A percentile compares a stretch with the other conserved stretches of the same genome.
phyloP scores from a whole-genome alignment of 1,139 yeast species.

The Kurtzmaniella natalensis region DNA sequence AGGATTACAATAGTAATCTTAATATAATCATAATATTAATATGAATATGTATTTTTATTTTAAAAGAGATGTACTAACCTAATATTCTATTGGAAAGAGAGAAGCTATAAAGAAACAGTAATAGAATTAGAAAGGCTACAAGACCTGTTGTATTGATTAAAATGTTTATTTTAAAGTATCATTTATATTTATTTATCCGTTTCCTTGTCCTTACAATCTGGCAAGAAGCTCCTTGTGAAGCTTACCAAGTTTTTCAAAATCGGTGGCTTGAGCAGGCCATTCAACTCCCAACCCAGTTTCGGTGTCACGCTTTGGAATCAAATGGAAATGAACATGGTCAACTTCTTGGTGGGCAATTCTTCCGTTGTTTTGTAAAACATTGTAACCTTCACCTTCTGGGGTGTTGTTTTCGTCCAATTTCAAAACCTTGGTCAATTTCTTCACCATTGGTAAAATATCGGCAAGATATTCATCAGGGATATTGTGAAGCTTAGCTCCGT shows the following conservation, averaged over 20 bases:
- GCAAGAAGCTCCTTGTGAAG: constrained; percentile 59
- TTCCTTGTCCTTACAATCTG: constrained; percentile 35
- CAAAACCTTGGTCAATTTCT: constrained; percentile 74
- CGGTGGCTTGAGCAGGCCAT: constrained; percentile 86
- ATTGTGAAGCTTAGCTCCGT: constrained; percentile 88
- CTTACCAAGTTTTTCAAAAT: constrained; percentile 62
- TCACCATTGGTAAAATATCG: constrained; percentile 83
- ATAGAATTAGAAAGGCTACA: too few relatives aligned
- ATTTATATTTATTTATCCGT: too few relatives aligned
- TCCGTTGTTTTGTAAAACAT: constrained; percentile 88
- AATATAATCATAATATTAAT: too few relatives aligned
- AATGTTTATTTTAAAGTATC: too few relatives aligned
- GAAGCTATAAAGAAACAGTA: too few relatives aligned
- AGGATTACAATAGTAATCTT: too few relatives aligned
- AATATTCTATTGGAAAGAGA: too few relatives aligned
- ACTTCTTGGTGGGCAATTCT: constrained; percentile 90
- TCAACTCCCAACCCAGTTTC: constrained; percentile 77
- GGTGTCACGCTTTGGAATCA: constrained; percentile 78
- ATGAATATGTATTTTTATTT: too few relatives aligned
- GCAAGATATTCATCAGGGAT: constrained; percentile 85
- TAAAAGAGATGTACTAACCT: too few relatives aligned
- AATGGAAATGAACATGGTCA: constrained; percentile 94
- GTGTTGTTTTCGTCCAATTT: constrained; percentile 50
- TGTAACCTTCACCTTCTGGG: constrained; percentile 79
- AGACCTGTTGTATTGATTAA: too few relatives aligned